phyloP scores from a whole-genome alignment of 1,284 basidiomycete species.

The Trametes versicolor region DNA sequence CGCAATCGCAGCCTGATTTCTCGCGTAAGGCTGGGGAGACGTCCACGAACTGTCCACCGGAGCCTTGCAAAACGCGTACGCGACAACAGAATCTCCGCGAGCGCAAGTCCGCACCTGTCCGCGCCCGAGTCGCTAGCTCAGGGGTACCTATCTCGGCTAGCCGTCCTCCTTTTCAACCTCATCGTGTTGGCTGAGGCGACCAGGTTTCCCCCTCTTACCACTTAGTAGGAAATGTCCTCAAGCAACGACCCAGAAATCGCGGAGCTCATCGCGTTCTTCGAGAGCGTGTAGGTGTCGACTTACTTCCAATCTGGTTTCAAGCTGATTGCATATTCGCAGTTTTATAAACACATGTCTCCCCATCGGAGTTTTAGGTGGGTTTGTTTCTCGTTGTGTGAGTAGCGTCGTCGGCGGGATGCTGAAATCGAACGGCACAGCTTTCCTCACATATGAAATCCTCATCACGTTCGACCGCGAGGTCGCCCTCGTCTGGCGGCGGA shows the following conservation, averaged over 20 bases:
- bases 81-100: no score
- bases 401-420: neutral
- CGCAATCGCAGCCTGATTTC: no score
- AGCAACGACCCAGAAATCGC: conserved; percentile 1
- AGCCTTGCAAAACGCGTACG: no score
- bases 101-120: no score
- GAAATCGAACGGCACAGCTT: conserved; percentile 11
- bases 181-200: neutral
- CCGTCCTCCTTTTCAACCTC: neutral
- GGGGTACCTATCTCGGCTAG: neutral
- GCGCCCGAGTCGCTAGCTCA: neutral
- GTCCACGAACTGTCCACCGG: no score
- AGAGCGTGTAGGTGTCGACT: conserved; percentile 12
- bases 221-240: conserved; percentile 16
- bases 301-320: neutral
- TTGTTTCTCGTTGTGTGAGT: neutral
- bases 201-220: neutral
- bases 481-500: conserved; percentile 23
- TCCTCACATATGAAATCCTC: conserved; percentile 28
- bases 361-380: conserved; percentile 13
- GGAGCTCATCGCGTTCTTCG: conserved; percentile 13
- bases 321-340: neutral
- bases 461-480: conserved; percentile 29
- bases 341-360: conserved; percentile 16
- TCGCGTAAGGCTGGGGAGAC: no score